A percentile compares a stretch with the other conserved stretches of the same genome.
Conservation (phyloP, 2,329 filamentous ascomycete species). For the Nannizziopsis arthrosporioides region DNA sequence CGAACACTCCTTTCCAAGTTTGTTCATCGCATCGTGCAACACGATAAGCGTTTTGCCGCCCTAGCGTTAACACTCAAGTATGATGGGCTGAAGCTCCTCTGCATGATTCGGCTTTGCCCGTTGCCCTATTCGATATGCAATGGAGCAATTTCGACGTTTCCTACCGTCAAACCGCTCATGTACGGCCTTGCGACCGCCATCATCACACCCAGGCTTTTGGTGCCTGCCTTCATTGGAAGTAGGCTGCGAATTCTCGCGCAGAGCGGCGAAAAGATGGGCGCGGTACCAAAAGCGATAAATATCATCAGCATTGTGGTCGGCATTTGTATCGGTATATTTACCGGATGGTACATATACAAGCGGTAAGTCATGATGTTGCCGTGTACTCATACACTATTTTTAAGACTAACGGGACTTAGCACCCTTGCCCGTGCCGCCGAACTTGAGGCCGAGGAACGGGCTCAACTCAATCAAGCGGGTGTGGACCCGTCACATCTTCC, state of each 20-base stretch:
- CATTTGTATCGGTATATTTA: constrained; percentile 56
- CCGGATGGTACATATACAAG: constrained; percentile 77
- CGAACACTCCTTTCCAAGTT: constrained; percentile 66
- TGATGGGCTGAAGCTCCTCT: constrained; percentile 77
- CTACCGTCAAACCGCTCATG: constrained; percentile 62
- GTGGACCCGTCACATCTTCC: constrained; percentile 16
- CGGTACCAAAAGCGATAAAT: constrained; percentile 65
- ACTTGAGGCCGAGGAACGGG: constrained; percentile 38
- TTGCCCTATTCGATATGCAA: constrained; percentile 89
- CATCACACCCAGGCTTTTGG: constrained; percentile 72
- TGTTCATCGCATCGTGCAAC: constrained; percentile 67
- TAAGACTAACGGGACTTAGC: constrained; percentile 18
- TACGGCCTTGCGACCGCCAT: constrained; percentile 76
- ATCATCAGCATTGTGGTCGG: constrained; percentile 70
- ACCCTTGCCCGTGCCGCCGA: constrained; percentile 40
- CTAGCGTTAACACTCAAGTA: constrained; percentile 77
- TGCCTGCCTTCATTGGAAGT: constrained; percentile 85
- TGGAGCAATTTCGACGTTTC: constrained; percentile 86
- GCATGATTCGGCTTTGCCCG: constrained; percentile 86
- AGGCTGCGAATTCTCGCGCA: constrained; percentile 75
- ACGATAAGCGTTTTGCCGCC: constrained; percentile 78
- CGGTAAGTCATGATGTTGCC: constrained; percentile 29
- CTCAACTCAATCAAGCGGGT: constrained; percentile 27
- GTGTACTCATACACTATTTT: background rate
- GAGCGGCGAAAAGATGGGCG: constrained; percentile 68